A percentile compares a stretch with the other conserved stretches of the same genome.
These are phyloP conservation scores for Cruciata laevipes DNA, from an alignment of 257 asterid genomes.

Conservation along the genomic window DNA sequence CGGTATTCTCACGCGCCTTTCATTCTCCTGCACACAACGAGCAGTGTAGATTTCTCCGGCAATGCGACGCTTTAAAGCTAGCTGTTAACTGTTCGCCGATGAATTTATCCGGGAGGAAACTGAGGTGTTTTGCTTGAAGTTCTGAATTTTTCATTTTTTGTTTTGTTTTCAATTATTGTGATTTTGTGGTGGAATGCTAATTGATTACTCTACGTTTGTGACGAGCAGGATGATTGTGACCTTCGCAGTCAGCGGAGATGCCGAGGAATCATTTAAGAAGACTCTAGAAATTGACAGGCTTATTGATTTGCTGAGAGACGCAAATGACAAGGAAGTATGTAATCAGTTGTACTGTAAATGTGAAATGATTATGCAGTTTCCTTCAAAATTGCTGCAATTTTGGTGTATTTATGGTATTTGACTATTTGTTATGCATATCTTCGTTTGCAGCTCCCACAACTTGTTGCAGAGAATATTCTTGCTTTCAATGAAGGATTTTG, in stretches of 20 bases:
- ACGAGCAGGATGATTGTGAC: conserved; percentile 76
- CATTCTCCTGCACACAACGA: conserved; percentile 21
- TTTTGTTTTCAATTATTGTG: conserved; percentile 8
- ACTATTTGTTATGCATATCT: conserved; percentile 12
- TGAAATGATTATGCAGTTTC: no score
- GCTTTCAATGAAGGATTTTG: conserved; percentile 89
- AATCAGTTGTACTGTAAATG: not conserved
- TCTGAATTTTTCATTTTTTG: not conserved
- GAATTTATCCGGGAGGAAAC: conserved; percentile 32
- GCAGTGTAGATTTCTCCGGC: conserved; percentile 23
- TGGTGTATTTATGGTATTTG: not conserved
- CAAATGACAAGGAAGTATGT: conserved; percentile 79
- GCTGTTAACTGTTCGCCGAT: conserved; percentile 23
- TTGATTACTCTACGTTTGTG: conserved; percentile 40
- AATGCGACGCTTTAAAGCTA: conserved; percentile 19
- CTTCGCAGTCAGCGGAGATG: conserved; percentile 69
- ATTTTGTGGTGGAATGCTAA: conserved; percentile 25
- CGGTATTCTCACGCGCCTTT: conserved; percentile 23
- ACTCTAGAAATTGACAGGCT: conserved; percentile 82
- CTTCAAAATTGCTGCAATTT: not conserved
- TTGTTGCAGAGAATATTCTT: conserved; percentile 87
- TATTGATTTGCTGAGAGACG: conserved; percentile 73
- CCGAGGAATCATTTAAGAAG: conserved; percentile 73
- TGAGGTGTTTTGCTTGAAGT: conserved; percentile 29
- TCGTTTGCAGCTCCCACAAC: conserved; percentile 60